Conservation (phyloP, 495 filamentous ascomycete species). For the Barbatosphaeria neglecta region DNA sequence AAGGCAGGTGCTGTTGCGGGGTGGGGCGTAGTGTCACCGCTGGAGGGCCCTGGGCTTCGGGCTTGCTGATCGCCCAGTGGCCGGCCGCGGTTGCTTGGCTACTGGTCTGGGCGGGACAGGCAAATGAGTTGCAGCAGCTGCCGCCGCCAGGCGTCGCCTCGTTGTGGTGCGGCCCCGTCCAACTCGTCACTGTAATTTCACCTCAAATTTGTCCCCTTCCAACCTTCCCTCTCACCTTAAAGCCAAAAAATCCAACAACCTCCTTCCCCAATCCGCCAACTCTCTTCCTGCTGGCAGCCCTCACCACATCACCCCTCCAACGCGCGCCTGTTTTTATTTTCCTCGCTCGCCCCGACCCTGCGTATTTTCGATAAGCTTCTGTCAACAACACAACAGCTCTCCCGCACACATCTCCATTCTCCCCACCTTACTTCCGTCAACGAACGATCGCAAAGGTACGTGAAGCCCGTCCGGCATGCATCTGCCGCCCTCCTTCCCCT, state of each 20-base stretch:
- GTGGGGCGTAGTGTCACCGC: no score
- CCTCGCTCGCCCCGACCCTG: background rate
- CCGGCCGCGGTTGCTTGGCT: no score
- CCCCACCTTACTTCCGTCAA: background rate
- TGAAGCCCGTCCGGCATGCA: conserved; percentile 9
- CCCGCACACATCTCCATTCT: background rate
- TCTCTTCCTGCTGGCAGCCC: background rate
- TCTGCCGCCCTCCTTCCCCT: conserved; percentile 11
- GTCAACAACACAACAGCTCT: background rate
- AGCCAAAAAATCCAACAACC: background rate
- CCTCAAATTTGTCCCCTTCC: conserved; percentile 1
- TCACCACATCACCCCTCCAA: background rate
- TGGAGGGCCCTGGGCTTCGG: no score
- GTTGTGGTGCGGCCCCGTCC: background rate
- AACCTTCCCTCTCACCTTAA: background rate
- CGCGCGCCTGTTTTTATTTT: background rate
- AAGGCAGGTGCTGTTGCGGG: no score
- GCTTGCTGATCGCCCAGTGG: no score
- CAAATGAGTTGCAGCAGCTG: background rate
- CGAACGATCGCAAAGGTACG: conserved; percentile 15
- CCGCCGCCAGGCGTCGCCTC: background rate
- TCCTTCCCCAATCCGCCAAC: background rate
- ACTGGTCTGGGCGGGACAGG: no score
- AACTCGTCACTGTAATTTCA: background rate
- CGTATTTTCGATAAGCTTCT: background rate